A percentile compares a stretch with the other conserved stretches of the same genome.
Conservation (phyloP, 176 grass and related monocot species). For the Cocos nucifera region DNA sequence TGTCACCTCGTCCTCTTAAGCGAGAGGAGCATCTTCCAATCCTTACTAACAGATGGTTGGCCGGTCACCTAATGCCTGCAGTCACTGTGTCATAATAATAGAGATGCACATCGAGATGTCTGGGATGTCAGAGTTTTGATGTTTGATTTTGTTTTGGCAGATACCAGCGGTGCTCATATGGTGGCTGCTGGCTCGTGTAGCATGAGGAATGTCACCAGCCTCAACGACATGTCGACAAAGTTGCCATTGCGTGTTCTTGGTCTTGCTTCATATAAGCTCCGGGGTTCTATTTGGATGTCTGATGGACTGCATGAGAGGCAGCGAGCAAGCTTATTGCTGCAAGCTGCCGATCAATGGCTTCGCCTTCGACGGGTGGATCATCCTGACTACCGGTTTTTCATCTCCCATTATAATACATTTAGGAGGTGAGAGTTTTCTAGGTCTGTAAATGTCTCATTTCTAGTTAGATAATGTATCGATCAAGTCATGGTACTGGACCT, state of each 20-base stretch:
- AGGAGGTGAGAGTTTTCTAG: conserved; percentile 42
- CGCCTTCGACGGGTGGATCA: conserved; percentile 55
- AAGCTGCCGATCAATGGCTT: conserved; percentile 71
- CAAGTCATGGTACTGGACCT: too few species aligned
- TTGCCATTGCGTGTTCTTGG: conserved; percentile 58
- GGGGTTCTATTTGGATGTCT: conserved; percentile 47
- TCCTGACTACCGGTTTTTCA: conserved; percentile 78
- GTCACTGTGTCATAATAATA: not conserved
- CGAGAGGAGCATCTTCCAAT: too few species aligned
- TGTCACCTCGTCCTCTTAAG: too few species aligned
- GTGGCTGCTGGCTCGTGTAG: conserved; percentile 13
- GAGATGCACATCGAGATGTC: conserved; percentile 3
- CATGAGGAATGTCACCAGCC: conserved; percentile 25
- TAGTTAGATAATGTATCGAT: too few species aligned
- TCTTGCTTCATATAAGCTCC: conserved; percentile 76
- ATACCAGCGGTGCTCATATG: too few species aligned
- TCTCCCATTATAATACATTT: conserved; percentile 25
- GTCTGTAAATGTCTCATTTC: too few species aligned
- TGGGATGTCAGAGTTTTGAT: not conserved
- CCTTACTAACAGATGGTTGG: too few species aligned
- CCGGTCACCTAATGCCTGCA: too few species aligned
- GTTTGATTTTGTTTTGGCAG: too few species aligned
- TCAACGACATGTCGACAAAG: conserved; percentile 12
- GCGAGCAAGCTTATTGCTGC: conserved; percentile 37
- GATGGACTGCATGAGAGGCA: conserved; percentile 30